Percentiles rank a stretch among this genome's conserved stretches.
These are phyloP conservation scores for Euphrasia arctica DNA, from an alignment of 305 asterid genomes.

Conservation along the genomic window DNA sequence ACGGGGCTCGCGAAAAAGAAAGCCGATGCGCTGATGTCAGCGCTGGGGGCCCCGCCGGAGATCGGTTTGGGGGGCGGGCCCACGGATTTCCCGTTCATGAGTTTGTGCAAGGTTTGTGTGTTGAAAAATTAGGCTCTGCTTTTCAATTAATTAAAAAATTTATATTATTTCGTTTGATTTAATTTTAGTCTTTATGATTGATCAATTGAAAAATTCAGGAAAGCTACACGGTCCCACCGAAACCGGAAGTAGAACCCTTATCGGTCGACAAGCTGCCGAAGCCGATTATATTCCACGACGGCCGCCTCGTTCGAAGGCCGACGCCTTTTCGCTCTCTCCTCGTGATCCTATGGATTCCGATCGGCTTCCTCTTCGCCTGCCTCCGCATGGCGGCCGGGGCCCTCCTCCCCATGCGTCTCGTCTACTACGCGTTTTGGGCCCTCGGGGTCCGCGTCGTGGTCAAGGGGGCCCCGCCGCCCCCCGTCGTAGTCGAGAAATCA, in stretches of 20 bases:
- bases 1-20: slow-evolving; percentile 58
- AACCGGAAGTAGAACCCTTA: slow-evolving; percentile 44
- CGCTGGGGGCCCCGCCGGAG: slow-evolving; percentile 60
- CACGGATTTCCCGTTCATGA: slow-evolving; percentile 55
- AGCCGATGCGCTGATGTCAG: slow-evolving; percentile 38
- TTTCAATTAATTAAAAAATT: no score
- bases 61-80: slow-evolving; percentile 54
- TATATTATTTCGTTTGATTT: no score
- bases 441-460: slow-evolving; percentile 59
- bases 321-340: slow-evolving; percentile 47
- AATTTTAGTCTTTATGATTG: no score
- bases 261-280: slow-evolving; percentile 50
- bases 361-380: slow-evolving; percentile 56
- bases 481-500: slow-evolving; percentile 28
- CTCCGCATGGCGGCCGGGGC: slow-evolving; percentile 53
- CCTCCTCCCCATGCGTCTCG: slow-evolving; percentile 55
- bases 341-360: slow-evolving; percentile 54
- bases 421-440: slow-evolving; percentile 56
- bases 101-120: slow-evolving; percentile 46
- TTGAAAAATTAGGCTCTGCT: no score
- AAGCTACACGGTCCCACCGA: slow-evolving; percentile 47
- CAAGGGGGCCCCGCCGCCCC: slow-evolving; percentile 58
- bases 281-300: slow-evolving; percentile 65
- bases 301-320: slow-evolving; percentile 55
- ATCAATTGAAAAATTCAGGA: slow-evolving; percentile 34